Base-by-base conservation (phyloP, 305 asterid species). In the Fraxinus sp. region DNA sequence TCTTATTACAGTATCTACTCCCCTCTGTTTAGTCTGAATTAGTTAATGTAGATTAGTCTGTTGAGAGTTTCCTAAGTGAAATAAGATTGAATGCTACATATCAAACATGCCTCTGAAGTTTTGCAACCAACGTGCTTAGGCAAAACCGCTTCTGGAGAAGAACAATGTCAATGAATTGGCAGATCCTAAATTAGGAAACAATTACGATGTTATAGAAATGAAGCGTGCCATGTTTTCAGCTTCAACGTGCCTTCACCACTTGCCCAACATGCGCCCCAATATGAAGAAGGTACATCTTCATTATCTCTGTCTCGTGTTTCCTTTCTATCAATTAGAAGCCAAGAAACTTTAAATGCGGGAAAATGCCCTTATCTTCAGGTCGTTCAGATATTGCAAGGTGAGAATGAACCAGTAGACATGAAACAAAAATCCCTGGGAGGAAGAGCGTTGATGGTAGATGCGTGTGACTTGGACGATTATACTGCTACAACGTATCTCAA, bases 241-340 rank as follows among this genome's bases (percentile, higher is more conserved):
- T 80, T 91, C 96, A n/a, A 86, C 87, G 28, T 97, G 99, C 90
- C 86, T 97, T 86, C 96, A 93, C 83, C 98, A 97, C 85, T 87
- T 91, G 84, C 94, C 98, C 80, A 89, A 84, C 88, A 74, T 90
- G 90, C 96, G 99, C 30, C 99, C 99, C 46, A 91, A 80, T 91
- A 94, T 97, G 99, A 90, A 85, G 62, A 83, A 91, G 95, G 99
- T 97, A 88, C 66, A 57, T 1, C 26, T 24, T 7, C 72, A 52
- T 26, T 39, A 8, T 76, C 80, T 66, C 7, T 66, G 35, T 10
- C 73, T 64, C 7, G 36, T 11, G 5, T 44, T 30, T 10, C 7
- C 20, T 55, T 30, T 4, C 20, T 22, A 16, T 35, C 74, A 3
- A 28, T 7, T 32, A 6, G 35, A 14, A 10, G 32, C 37, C 55